Evolutionary conservation across 768 basidiomycete genomes (phyloP).

Genomic region (Nevesoporus exiguus): DNA sequence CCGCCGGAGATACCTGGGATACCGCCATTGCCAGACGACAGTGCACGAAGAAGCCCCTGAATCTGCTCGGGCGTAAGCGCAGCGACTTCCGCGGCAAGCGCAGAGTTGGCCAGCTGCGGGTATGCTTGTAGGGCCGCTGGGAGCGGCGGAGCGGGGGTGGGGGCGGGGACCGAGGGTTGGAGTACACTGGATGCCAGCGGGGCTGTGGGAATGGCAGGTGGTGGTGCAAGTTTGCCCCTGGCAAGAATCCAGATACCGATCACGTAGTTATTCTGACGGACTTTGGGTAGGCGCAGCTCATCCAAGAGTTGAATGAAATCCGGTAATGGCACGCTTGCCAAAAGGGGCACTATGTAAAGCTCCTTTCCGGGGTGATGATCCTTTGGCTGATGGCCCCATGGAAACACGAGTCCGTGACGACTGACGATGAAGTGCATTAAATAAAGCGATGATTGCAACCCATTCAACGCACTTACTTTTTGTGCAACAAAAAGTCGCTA

Average conservation of each 20-base stretch:
- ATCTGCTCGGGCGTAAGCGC: conserved; percentile 76
- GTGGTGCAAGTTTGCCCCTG: conserved; percentile 70
- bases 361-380: conserved; percentile 79
- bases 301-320: conserved; percentile 86
- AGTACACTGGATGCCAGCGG: conserved; percentile 8
- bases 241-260: conserved; percentile 83
- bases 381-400: conserved; percentile 76
- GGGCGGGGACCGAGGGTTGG: conserved; percentile 13
- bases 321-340: conserved; percentile 62
- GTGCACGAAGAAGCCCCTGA: conserved; percentile 58
- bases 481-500: conserved; percentile 64
- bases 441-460: conserved; percentile 10
- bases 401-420: conserved; percentile 83
- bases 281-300: conserved; percentile 63
- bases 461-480: conserved; percentile 51
- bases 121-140: conserved; percentile 29
- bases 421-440: conserved; percentile 37
- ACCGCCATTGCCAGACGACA: conserved; percentile 42
- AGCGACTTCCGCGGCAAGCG: conserved; percentile 68
- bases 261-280: conserved; percentile 61
- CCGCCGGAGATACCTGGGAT: conserved; percentile 29
- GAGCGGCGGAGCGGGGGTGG: conserved; percentile 17
- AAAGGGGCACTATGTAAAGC: conserved; percentile 79
- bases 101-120: conserved; percentile 42
- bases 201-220: conserved; percentile 27